Base-by-base conservation (phyloP, 257 asterid species). In the Echium plantagineum region DNA sequence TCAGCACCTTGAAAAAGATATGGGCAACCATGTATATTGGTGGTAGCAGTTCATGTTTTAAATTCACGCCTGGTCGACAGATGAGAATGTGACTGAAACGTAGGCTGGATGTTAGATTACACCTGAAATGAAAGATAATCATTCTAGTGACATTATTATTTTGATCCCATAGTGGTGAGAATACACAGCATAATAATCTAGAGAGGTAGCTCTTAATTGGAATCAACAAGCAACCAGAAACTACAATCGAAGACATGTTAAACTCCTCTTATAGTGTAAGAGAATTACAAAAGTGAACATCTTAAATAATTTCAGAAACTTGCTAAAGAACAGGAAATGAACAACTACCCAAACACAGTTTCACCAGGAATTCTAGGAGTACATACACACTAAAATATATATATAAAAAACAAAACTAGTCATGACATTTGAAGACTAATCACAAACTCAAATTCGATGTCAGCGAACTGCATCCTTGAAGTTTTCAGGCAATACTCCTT, bases 1-100 rank as follows among this genome's bases (percentile, higher is more conserved):
- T 62, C 57, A 66, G 65, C 62, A 63, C 65, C 54, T 38, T 18
- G 21, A 21, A 32, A 53, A 53, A 10, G 20, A 64, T 22, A 56
- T 4, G 30, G 49, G 24, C 56, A 56, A n/a, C 21, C 12, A 35
- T 53, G 26, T 7, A n/a, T 53, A n/a, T 53, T 21, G 13, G 47
- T 10, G 13, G 54, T 17, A 24, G 7, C 15, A 16, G 49, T 15
- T 52, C 68, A 55, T 38, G 38, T 15, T 63, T 31, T 38, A 24
- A 24, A 21, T 51, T 32, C 15, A 53, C 10, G n/a, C 67, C 38
- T 16, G 21, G 55, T n/a, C 5, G 22, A 7, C 13, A 21, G 22
- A 53, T 53, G 57, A 53, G 26, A 19, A n/a, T 53, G 21, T 17
- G 28, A 10, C 20, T 19, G 15, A 53, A n/a, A 6, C 10, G 15